Evolutionary conservation across 2,329 filamentous ascomycete species (phyloP).

Genomic region (Pseudogymnoascus sp.): DNA sequence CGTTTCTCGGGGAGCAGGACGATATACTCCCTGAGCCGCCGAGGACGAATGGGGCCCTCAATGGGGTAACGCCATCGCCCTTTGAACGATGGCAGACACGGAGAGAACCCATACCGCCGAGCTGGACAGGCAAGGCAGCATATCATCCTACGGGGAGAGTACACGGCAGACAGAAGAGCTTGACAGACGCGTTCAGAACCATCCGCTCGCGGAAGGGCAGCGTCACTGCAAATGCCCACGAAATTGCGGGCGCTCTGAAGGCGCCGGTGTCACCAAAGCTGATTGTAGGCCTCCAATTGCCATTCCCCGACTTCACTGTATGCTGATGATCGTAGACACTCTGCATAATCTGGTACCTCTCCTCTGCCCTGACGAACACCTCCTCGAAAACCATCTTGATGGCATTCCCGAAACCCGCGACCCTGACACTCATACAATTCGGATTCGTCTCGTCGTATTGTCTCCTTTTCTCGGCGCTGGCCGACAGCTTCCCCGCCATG

Average conservation of each 20-base stretch:
- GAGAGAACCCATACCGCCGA: conserved; percentile 26
- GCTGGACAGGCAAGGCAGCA: conserved; percentile 23
- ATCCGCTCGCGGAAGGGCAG: conserved; percentile 76
- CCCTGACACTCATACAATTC: conserved; percentile 88
- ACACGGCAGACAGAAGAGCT: conserved; percentile 74
- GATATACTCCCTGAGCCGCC: neutral
- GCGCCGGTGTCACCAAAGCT: conserved; percentile 84
- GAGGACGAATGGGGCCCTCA: conserved; percentile 22
- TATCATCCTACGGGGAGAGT: conserved; percentile 29
- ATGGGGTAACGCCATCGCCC: conserved; percentile 19
- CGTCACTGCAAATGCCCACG: conserved; percentile 85
- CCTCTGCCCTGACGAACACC: conserved; percentile 91
- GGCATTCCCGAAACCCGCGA: conserved; percentile 82
- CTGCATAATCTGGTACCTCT: conserved; percentile 88
- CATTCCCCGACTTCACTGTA: conserved; percentile 10
- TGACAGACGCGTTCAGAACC: conserved; percentile 78
- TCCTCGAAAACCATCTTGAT: conserved; percentile 96
- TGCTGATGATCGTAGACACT: conserved; percentile 53
- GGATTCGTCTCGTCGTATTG: conserved; percentile 87
- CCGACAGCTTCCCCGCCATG: conserved; percentile 63
- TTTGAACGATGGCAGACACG: conserved; percentile 50
- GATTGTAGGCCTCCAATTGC: conserved; percentile 52
- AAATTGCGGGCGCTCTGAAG: conserved; percentile 83
- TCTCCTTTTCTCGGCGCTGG: conserved; percentile 68
- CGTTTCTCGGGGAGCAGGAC: conserved; percentile 14